Conservation (phyloP, 495 filamentous ascomycete genomes). For the Penicillium herquei region DNA sequence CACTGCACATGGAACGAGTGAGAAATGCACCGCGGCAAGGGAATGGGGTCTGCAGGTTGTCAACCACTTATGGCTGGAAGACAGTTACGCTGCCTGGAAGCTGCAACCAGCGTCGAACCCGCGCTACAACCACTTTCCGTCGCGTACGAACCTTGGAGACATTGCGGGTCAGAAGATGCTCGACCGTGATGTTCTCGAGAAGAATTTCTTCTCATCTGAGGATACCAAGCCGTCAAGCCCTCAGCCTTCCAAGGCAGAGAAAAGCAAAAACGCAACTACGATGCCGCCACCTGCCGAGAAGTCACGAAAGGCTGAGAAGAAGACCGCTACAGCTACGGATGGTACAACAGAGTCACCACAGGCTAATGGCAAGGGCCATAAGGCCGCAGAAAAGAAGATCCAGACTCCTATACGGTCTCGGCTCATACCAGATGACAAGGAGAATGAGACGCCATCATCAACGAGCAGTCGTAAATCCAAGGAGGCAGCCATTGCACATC, state of each 20-base stretch:
- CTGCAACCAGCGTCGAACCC: constrained; percentile 62
- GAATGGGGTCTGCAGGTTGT: constrained; percentile 90
- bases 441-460: constrained; percentile 80
- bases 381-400: constrained; percentile 26
- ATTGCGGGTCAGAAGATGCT: constrained; percentile 83
- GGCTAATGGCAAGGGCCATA: constrained; percentile 27
- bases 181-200: constrained; percentile 54
- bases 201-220: constrained; percentile 50
- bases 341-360: constrained; percentile 26
- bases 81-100: constrained; percentile 88
- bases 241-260: constrained; percentile 34
- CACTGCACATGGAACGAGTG: constrained; percentile 80
- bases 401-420: constrained; percentile 49
- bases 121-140: constrained; percentile 79
- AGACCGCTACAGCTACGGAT: constrained; percentile 7
- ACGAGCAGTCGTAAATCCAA: constrained; percentile 85
- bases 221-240: constrained; percentile 23
- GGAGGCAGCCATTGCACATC: constrained; percentile 68
- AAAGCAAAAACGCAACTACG: constrained; percentile 33
- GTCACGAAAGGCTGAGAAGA: constrained; percentile 13
- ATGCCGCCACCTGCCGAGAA: constrained; percentile 20
- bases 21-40: constrained; percentile 85
- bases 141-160: constrained; percentile 86
- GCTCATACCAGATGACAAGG: constrained; percentile 59
- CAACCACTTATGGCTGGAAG: constrained; percentile 97